Conservation (phyloP, 306 rosid genomes). For the Vigna reflexopilosa region DNA sequence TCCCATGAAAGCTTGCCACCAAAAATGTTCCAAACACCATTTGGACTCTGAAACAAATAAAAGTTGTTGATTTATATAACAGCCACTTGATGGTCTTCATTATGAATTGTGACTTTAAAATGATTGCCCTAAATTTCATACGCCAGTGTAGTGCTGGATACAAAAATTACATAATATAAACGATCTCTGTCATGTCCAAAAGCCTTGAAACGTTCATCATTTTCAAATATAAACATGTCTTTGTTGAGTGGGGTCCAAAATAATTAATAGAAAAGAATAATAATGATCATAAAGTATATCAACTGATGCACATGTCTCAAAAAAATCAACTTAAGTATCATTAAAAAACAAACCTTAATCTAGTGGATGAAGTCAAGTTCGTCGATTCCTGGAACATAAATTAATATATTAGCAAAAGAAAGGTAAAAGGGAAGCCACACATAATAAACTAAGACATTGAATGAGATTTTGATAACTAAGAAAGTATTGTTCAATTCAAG, state of each 20-base stretch:
- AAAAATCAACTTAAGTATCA: constrained; percentile 18
- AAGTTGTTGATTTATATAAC: constrained; percentile 25
- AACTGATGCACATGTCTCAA: not conserved
- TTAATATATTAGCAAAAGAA: constrained; percentile 41
- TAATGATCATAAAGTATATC: constrained; percentile 30
- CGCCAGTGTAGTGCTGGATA: not conserved
- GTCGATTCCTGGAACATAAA: constrained; percentile 73
- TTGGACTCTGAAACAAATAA: constrained; percentile 61
- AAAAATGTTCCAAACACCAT: constrained; percentile 82
- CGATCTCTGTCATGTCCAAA: constrained; percentile 92
- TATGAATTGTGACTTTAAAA: constrained; percentile 26
- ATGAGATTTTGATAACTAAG: no score
- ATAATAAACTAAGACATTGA: not conserved
- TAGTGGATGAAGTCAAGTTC: constrained; percentile 73
- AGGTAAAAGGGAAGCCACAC: constrained; percentile 35
- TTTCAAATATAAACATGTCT: constrained; percentile 72
- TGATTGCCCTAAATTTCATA: constrained; percentile 29
- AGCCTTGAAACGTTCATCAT: constrained; percentile 87
- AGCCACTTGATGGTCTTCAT: not conserved
- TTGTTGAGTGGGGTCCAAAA: constrained; percentile 61
- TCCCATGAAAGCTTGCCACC: constrained; percentile 84
- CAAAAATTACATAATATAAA: not conserved
- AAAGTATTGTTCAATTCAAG: no score
- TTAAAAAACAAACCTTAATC: constrained; percentile 75
- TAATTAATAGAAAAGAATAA: constrained; percentile 37